A percentile compares a stretch with the other conserved stretches of the same genome.
These are phyloP conservation scores for Pseudovirgaria hyperparasitica DNA, from an alignment of 2,329 filamentous ascomycete genomes.

Conservation along the genomic window DNA sequence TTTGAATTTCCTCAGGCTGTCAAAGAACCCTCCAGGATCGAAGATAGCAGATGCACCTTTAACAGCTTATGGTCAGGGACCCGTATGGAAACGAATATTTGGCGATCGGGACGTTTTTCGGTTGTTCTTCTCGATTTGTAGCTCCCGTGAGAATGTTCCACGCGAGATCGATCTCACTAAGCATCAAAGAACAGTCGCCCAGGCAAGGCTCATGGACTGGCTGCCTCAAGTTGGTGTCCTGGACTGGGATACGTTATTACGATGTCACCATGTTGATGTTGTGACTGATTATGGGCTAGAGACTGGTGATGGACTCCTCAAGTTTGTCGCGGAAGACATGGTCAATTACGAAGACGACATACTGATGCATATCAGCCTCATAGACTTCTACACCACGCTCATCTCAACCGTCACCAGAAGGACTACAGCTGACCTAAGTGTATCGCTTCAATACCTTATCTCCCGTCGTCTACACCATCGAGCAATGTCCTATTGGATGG, in stretches of 20 bases:
- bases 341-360: conserved; percentile 43
- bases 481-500: conserved; percentile 5
- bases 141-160: conserved; percentile 23
- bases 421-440: conserved; percentile 17
- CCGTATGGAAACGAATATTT: conserved; percentile 51
- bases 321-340: conserved; percentile 44
- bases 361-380: conserved; percentile 46
- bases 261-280: conserved; percentile 38
- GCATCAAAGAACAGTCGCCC: conserved; percentile 44
- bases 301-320: conserved; percentile 32
- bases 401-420: conserved; percentile 28
- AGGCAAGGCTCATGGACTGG: conserved; percentile 47
- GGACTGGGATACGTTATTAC: conserved; percentile 41
- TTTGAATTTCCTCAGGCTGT: conserved; percentile 37
- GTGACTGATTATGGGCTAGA: conserved; percentile 29
- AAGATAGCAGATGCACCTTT: conserved; percentile 16
- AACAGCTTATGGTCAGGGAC: conserved; percentile 17
- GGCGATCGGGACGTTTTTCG: conserved; percentile 46
- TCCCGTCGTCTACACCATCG: conserved; percentile 3
- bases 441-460: background rate
- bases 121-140: conserved; percentile 43
- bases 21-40: conserved; percentile 27
- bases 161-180: conserved; percentile 35
- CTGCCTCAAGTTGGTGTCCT: conserved; percentile 39
- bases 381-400: conserved; percentile 45